Evolutionary conservation across 192 early-diverging fungal species (phyloP).

Genomic region (Lunasporangiospora selenospora): DNA sequence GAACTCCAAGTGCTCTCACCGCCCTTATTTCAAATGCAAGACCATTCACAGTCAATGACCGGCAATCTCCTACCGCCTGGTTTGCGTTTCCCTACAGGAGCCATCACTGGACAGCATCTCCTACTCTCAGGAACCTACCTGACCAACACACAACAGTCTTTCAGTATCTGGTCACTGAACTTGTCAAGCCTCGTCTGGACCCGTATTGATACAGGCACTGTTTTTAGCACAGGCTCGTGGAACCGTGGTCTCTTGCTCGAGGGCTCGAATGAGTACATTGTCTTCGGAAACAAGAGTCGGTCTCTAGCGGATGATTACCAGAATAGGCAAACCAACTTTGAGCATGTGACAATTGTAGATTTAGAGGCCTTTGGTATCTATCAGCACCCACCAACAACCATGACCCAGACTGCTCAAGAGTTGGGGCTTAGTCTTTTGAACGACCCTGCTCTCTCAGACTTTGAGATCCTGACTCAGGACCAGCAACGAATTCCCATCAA

Average conservation of each 20-base stretch:
- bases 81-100: slow-evolving; percentile 75
- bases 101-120: slow-evolving; percentile 67
- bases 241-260: slow-evolving; percentile 70
- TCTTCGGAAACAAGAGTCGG: slow-evolving; percentile 72
- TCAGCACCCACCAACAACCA: slow-evolving; percentile 53
- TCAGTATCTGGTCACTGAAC: slow-evolving; percentile 74
- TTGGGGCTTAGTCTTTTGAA: slow-evolving; percentile 53
- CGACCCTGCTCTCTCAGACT: slow-evolving; percentile 54
- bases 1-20: slow-evolving; percentile 68
- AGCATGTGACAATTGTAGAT: slow-evolving; percentile 69
- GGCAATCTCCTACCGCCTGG: slow-evolving; percentile 74
- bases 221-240: slow-evolving; percentile 76
- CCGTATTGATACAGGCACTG: slow-evolving; percentile 66
- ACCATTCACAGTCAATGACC: slow-evolving; percentile 66
- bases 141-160: slow-evolving; percentile 62
- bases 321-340: slow-evolving; percentile 76
- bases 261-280: slow-evolving; percentile 63
- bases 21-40: slow-evolving; percentile 62
- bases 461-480: slow-evolving; percentile 52
- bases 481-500: slow-evolving; percentile 53
- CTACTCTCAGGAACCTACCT: slow-evolving; percentile 76
- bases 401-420: slow-evolving; percentile 55
- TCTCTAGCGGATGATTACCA: slow-evolving; percentile 77
- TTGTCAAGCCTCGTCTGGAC: slow-evolving; percentile 62
- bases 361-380: slow-evolving; percentile 74